Conservation (phyloP, 306 rosid species). For the Sicyos baderoa region DNA sequence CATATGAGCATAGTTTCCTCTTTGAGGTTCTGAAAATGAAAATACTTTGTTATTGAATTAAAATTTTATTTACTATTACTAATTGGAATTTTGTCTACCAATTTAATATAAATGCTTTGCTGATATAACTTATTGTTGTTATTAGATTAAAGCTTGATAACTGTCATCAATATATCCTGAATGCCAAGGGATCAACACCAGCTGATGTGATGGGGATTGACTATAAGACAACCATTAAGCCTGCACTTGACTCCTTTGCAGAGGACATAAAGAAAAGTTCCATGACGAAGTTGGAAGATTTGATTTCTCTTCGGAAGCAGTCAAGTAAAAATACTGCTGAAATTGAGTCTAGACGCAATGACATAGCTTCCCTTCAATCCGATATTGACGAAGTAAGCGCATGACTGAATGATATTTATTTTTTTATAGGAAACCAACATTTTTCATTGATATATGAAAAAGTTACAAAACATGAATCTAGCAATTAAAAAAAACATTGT, state of each 20-base stretch:
- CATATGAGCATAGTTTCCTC: background rate
- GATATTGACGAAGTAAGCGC: conserved; percentile 51
- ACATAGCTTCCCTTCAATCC: conserved; percentile 37
- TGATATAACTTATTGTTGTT: conserved; percentile 18
- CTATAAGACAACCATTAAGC: conserved; percentile 50
- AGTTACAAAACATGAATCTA: too few species aligned
- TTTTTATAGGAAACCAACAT: too few species aligned
- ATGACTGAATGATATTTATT: background rate
- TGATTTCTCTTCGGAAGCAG: conserved; percentile 47
- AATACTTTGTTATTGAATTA: background rate
- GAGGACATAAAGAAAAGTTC: conserved; percentile 56
- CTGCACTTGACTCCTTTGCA: conserved; percentile 43
- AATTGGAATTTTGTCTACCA: background rate
- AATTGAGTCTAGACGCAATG: conserved; percentile 53
- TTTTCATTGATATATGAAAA: too few species aligned
- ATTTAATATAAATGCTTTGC: background rate
- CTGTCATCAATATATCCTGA: conserved; percentile 53
- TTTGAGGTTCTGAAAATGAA: background rate
- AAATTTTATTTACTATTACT: background rate
- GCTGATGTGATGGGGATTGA: conserved; percentile 77
- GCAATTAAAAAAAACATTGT: too few species aligned
- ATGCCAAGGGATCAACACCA: conserved; percentile 61
- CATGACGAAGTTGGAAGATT: conserved; percentile 56
- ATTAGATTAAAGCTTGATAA: conserved; percentile 65
- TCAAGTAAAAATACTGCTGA: conserved; percentile 43